phyloP scores from a whole-genome alignment of 2,329 filamentous ascomycete genomes.

The Aspergillus flavus region DNA sequence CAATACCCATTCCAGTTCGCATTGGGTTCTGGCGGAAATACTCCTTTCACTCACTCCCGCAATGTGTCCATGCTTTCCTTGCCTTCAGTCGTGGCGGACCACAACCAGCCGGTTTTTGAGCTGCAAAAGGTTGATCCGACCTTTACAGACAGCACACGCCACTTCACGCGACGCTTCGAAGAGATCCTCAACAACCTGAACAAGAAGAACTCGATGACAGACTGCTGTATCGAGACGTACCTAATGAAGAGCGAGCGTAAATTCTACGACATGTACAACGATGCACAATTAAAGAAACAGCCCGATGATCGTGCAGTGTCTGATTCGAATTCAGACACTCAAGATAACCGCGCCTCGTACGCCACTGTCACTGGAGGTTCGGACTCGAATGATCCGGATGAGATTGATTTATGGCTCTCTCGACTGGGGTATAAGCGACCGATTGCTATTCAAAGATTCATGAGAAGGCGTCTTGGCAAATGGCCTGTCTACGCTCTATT shows the following conservation, averaged over 20 bases:
- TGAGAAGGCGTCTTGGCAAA: constrained; percentile 60
- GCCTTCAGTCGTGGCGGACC: constrained; percentile 61
- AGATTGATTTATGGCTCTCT: constrained; percentile 57
- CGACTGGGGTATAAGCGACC: constrained; percentile 59
- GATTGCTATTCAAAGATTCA: constrained; percentile 56
- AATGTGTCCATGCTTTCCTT: constrained; percentile 56
- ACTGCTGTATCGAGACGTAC: constrained; percentile 67
- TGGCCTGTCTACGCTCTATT: constrained; percentile 67
- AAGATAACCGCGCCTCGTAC: constrained; percentile 5
- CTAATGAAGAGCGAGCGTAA: constrained; percentile 67
- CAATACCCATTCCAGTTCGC: not conserved
- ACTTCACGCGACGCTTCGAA: constrained; percentile 63
- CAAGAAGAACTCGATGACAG: constrained; percentile 59
- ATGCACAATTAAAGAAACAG: constrained; percentile 56
- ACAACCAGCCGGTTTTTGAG: constrained; percentile 56
- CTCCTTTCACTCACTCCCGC: constrained; percentile 31
- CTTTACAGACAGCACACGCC: constrained; percentile 66
- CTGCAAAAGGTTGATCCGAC: constrained; percentile 70
- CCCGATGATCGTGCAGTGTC: constrained; percentile 18
- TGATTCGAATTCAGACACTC: not conserved
- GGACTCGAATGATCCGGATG: constrained; percentile 38
- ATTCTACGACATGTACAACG: constrained; percentile 63
- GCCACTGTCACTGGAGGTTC: constrained; percentile 28
- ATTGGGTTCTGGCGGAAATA: not conserved
- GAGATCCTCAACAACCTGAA: constrained; percentile 58